These are phyloP conservation scores for Sugiyamaella paludigena DNA, from an alignment of 1,139 yeast genomes.

Conservation along the genomic window DNA sequence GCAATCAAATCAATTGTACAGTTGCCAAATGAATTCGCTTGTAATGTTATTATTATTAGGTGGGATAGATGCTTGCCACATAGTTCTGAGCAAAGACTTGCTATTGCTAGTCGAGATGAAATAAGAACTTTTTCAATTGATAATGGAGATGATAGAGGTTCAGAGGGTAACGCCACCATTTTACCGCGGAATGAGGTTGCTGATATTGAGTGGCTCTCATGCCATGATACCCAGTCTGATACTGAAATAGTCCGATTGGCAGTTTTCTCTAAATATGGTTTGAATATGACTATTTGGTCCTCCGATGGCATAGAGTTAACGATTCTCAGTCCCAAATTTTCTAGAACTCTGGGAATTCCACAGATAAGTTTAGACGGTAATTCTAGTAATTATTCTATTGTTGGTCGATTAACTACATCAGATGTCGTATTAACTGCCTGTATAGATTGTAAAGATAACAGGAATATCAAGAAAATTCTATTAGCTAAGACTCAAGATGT, in stretches of 20 bases:
- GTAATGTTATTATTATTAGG: slow-evolving; percentile 14
- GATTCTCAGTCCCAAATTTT: slow-evolving; percentile 23
- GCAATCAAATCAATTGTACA: slow-evolving; percentile 25
- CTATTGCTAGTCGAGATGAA: slow-evolving; percentile 22
- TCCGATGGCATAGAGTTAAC: slow-evolving; percentile 26
- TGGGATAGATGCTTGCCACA: slow-evolving; percentile 24
- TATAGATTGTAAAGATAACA: slow-evolving; percentile 6
- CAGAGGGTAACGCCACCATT: slow-evolving; percentile 17
- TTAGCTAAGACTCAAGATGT: slow-evolving; percentile 26
- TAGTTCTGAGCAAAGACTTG: slow-evolving; percentile 26
- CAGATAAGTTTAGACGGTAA: slow-evolving; percentile 4
- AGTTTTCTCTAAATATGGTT: slow-evolving; percentile 20
- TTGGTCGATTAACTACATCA: slow-evolving; percentile 21
- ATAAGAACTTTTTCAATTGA: slow-evolving; percentile 22
- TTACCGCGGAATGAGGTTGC: slow-evolving; percentile 22
- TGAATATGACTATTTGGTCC: slow-evolving; percentile 25
- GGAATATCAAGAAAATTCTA: slow-evolving; percentile 5
- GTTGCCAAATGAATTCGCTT: slow-evolving; percentile 22
- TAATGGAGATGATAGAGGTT: slow-evolving; percentile 6
- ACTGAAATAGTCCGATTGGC: slow-evolving; percentile 22
- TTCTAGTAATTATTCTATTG: slow-evolving; percentile 15
- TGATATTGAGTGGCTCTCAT: slow-evolving; percentile 26
- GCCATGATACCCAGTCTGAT: slow-evolving; percentile 8
- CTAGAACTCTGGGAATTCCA: slow-evolving; percentile 10
- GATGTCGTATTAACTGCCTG: slow-evolving; percentile 19